Evolutionary conservation across 2,329 filamentous ascomycete species (phyloP), one percentile per base, ranked within the genome.

Genomic region (Penicillium sp.): DNA sequence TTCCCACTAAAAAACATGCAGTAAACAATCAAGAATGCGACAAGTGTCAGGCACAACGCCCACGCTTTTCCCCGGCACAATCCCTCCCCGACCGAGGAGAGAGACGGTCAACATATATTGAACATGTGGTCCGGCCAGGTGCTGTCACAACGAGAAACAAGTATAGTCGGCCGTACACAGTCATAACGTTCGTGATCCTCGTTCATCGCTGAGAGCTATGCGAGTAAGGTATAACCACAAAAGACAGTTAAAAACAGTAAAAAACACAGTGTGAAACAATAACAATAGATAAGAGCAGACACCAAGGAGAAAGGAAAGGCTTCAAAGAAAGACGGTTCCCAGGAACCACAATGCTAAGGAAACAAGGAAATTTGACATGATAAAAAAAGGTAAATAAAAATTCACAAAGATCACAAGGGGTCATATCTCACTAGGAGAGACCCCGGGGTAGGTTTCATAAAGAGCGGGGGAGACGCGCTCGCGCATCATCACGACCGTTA

Each of bases 171-270:
- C 68, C 68, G 64, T 72, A 68, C 61, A 70, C 63, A 61, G 68
- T 72, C 70, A 70, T 72, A 68, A 72, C 63, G 60, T 68, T 72
- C 69, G 67, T 74, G 66, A 68, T 69, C 68, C 64, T 72, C 68
- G 62, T 62, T 72, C 69, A 69, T 69, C 68, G 69, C 66, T 67
- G 58, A 60, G 65, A 63, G 68, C 64, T 67, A 61, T 67, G 69
- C 66, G 67, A 69, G 60, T 66, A 68, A 68, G 62, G 59, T 68
- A 69, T 66, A 67, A 42, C 65, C 67, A 68, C 64, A 66, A 62
- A 40, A 67, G 60, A 57, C 43, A 46, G 51, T 39, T 24, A 57
- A 44, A 33, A 45, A 26, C 23, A 52, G 17, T 21, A 43, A 10
- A 39, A 47, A 29, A 42, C 44, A 37, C 18, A 48, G 36, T 23